These are phyloP conservation scores for Euphorbia pulcherrima DNA, from an alignment of 345 rosid species.

Conservation along the genomic window DNA sequence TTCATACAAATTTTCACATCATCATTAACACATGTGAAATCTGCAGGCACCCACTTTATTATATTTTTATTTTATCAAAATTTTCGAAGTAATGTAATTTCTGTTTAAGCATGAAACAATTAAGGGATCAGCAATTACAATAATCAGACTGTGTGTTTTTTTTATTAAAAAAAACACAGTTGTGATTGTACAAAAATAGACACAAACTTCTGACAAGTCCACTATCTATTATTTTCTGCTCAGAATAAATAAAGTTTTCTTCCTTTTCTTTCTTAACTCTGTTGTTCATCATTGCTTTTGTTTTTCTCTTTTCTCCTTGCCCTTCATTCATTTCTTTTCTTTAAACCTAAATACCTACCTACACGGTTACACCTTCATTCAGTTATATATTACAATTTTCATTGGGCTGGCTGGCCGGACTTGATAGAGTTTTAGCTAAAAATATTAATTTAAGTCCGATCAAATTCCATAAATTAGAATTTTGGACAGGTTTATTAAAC, in stretches of 20 bases:
- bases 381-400: too few relatives aligned
- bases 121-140: neutral
- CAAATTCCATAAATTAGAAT: too few relatives aligned
- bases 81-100: neutral
- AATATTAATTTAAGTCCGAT: too few relatives aligned
- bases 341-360: neutral
- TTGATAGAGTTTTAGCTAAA: too few relatives aligned
- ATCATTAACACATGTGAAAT: neutral
- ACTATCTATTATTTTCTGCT: neutral
- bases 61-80: too few relatives aligned
- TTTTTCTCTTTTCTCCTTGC: neutral
- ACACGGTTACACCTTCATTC: too few relatives aligned
- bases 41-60: neutral
- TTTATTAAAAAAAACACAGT: neutral
- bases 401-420: too few relatives aligned
- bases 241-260: constrained; percentile 18
- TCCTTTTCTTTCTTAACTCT: constrained; percentile 8
- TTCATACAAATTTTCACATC: neutral
- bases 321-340: neutral
- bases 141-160: constrained; percentile 1
- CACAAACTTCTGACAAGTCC: constrained; percentile 5
- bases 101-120: constrained; percentile 5
- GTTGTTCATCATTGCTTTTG: constrained; percentile 14
- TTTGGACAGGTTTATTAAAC: too few relatives aligned
- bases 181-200: constrained; percentile 3